Conservation (phyloP, 805 yeast species). For the Scheffersomyces stipitis region DNA sequence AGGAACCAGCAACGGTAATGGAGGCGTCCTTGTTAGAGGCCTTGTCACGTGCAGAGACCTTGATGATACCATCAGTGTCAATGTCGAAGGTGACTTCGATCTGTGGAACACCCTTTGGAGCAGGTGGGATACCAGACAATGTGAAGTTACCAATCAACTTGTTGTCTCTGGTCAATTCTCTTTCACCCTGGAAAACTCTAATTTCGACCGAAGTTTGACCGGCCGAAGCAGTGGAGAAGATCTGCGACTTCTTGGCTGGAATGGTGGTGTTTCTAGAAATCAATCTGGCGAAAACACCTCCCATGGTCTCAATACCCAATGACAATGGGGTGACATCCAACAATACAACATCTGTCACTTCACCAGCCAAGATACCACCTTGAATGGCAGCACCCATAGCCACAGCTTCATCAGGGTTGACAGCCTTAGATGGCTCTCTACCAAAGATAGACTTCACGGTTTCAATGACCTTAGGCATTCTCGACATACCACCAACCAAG, state of each 20-base stretch:
- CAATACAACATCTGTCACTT: slow-evolving; percentile 85
- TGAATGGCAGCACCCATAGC: slow-evolving; percentile 98
- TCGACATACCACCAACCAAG: slow-evolving; percentile 88
- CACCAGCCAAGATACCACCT: slow-evolving; percentile 95
- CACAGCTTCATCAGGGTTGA: slow-evolving; percentile 93
- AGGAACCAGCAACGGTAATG: slow-evolving; percentile 94
- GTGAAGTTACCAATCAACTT: slow-evolving; percentile 97
- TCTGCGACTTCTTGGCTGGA: slow-evolving; percentile 95
- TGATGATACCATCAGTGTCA: slow-evolving; percentile 96
- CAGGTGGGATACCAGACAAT: slow-evolving; percentile 91
- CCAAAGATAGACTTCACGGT: slow-evolving; percentile 76
- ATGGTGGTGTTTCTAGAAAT: slow-evolving; percentile 93
- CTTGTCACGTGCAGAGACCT: slow-evolving; percentile 92
- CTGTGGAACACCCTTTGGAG: slow-evolving; percentile 93
- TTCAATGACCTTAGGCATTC: slow-evolving; percentile 85
- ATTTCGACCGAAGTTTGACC: slow-evolving; percentile 48
- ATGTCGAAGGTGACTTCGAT: slow-evolving; percentile 93
- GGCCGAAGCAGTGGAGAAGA: slow-evolving; percentile 49
- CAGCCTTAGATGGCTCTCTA: slow-evolving; percentile 84
- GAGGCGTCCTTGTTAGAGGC: slow-evolving; percentile 92
- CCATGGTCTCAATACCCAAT: slow-evolving; percentile 95
- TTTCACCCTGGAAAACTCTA: slow-evolving; percentile 99
- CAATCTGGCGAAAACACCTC: slow-evolving; percentile 94
- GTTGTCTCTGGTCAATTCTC: slow-evolving; percentile 97
- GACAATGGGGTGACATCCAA: slow-evolving; percentile 89